phyloP scores from a whole-genome alignment of 257 asterid genomes.

The Thymus mandschuricus region DNA sequence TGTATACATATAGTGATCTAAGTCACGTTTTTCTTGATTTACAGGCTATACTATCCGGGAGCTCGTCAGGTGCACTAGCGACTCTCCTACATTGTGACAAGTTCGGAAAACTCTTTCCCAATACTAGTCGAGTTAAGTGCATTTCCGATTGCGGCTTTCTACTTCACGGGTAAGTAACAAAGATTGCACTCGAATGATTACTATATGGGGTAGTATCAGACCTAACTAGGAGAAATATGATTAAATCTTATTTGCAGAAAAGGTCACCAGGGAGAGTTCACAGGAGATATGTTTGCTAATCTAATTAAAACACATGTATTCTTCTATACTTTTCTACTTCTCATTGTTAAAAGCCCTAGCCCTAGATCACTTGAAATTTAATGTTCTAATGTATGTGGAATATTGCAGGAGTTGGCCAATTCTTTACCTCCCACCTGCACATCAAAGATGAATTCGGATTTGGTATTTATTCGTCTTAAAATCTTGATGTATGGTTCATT shows the following conservation, averaged over 20 bases:
- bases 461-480: too few relatives aligned
- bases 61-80: constrained; percentile 43
- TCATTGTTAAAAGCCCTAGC: not conserved
- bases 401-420: too few relatives aligned
- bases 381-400: too few relatives aligned
- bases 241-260: constrained; percentile 9
- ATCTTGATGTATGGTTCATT: too few relatives aligned
- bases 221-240: too few relatives aligned
- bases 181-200: not conserved
- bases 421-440: too few relatives aligned
- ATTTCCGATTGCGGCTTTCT: constrained; percentile 22
- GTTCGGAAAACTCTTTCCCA: constrained; percentile 30
- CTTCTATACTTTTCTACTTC: not conserved
- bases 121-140: constrained; percentile 36
- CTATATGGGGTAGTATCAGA: too few relatives aligned
- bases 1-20: too few relatives aligned
- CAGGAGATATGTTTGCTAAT: not conserved
- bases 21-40: too few relatives aligned
- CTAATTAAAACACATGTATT: constrained; percentile 30
- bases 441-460: too few relatives aligned
- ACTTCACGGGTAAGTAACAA: constrained; percentile 3
- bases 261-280: constrained; percentile 4
- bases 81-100: constrained; percentile 39
- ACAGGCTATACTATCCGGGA: constrained; percentile 41
- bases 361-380: too few relatives aligned